Conservation (phyloP, 176 grass and related monocot genomes). For the Carex scoparia region DNA sequence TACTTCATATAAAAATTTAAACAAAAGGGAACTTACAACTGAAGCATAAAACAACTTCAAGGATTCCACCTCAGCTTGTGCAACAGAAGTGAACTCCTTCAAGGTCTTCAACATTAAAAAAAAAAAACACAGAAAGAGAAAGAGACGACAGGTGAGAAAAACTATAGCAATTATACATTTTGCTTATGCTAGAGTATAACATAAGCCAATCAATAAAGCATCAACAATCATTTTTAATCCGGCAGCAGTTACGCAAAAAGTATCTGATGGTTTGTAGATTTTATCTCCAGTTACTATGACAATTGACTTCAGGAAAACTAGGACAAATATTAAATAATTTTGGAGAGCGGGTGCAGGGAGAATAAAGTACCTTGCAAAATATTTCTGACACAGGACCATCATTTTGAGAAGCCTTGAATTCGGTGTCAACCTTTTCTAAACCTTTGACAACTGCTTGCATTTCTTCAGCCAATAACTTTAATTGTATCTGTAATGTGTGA, state of each 20-base stretch:
- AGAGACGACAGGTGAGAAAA: neutral
- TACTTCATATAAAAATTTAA: neutral
- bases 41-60: conserved; percentile 73
- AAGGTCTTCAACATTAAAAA: conserved; percentile 51
- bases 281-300: neutral
- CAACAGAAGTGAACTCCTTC: conserved; percentile 84
- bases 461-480: conserved; percentile 97
- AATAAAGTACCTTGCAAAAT: conserved; percentile 57
- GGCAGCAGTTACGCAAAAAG: neutral
- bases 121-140: neutral
- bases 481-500: conserved; percentile 66
- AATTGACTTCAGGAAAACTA: neutral
- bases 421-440: conserved; percentile 75
- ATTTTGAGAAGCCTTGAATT: conserved; percentile 89
- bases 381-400: conserved; percentile 91
- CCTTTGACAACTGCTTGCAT: conserved; percentile 98
- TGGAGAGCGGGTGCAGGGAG: neutral
- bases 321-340: neutral
- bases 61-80: conserved; percentile 74
- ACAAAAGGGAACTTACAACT: conserved; percentile 53
- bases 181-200: neutral
- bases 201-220: neutral
- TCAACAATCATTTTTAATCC: conserved; percentile 2
- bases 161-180: neutral
- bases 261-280: neutral